A percentile compares a stretch with the other conserved stretches of the same genome.
Conservation (phyloP, 345 rosid genomes). For the Citrus trifoliata region DNA sequence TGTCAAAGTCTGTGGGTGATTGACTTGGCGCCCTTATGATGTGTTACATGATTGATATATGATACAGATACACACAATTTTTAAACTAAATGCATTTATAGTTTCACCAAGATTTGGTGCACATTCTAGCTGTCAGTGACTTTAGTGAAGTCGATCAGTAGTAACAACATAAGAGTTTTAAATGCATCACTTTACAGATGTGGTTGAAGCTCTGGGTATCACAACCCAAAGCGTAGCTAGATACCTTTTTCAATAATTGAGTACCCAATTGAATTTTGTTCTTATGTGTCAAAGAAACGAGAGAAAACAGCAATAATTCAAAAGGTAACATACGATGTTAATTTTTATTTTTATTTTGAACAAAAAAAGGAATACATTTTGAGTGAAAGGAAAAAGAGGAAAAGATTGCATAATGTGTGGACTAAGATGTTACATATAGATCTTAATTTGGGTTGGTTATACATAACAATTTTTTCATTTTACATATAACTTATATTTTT, state of each 20-base stretch:
- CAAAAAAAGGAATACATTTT: neutral
- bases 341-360: too few species aligned
- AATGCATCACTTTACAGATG: neutral
- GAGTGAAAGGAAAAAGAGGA: neutral
- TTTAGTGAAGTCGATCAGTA: neutral
- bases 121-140: slow-evolving; percentile 5
- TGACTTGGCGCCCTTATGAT: neutral
- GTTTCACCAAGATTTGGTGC: slow-evolving; percentile 13
- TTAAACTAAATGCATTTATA: slow-evolving; percentile 8
- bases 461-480: too few species aligned
- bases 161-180: neutral
- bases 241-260: neutral
- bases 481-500: too few species aligned
- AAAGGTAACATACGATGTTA: neutral
- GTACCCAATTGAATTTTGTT: neutral
- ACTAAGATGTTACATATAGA: neutral
- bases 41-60: neutral
- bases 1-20: neutral
- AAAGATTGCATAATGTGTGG: neutral
- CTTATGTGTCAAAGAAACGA: too few species aligned
- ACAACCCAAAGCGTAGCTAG: neutral
- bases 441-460: neutral
- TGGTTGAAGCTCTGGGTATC: neutral
- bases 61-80: neutral
- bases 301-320: neutral